These are phyloP conservation scores for Pythium guiyangense DNA, from an alignment of 352 stramenopile genomes.

Conservation along the genomic window DNA sequence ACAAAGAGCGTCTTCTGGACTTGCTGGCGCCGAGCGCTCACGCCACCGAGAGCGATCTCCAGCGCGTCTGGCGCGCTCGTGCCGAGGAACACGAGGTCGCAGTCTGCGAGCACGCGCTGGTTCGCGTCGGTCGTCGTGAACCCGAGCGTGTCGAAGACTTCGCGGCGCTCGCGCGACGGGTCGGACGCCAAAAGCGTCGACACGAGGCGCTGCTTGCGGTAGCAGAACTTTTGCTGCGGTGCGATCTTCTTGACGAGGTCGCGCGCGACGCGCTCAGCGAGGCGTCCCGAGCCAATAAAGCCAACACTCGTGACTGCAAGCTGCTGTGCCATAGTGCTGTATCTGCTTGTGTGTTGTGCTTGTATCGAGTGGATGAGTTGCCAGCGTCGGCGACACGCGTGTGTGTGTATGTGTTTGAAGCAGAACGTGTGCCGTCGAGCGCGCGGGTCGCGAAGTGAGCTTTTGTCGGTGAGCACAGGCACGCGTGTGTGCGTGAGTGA, in stretches of 20 bases:
- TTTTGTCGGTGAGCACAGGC: too few species aligned
- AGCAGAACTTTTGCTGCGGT: slow-evolving; percentile 61
- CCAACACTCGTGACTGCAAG: slow-evolving; percentile 51
- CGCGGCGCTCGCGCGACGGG: slow-evolving; percentile 45
- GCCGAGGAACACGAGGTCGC: slow-evolving; percentile 66
- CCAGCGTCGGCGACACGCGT: too few species aligned
- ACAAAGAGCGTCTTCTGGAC: slow-evolving; percentile 56
- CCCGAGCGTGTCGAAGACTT: slow-evolving; percentile 52
- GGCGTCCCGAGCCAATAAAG: slow-evolving; percentile 64
- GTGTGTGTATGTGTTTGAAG: too few species aligned
- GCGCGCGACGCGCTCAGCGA: slow-evolving; percentile 60
- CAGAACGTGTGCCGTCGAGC: too few species aligned
- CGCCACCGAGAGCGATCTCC: slow-evolving; percentile 13
- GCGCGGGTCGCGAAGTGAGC: too few species aligned
- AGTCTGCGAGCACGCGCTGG: slow-evolving; percentile 56
- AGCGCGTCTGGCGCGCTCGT: slow-evolving; percentile 50
- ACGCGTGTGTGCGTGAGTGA: too few species aligned
- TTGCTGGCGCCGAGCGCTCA: slow-evolving; percentile 10
- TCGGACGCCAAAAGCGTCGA: slow-evolving; percentile 62
- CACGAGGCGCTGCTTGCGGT: slow-evolving; percentile 71
- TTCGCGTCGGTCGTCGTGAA: slow-evolving; percentile 62
- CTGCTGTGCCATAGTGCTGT: slow-evolving; percentile 13
- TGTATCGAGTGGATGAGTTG: too few species aligned
- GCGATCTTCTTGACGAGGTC: slow-evolving; percentile 56
- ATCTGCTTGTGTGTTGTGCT: too few species aligned